A percentile compares a stretch with the other conserved stretches of the same genome.
phyloP scores from a whole-genome alignment of 129 eudicot genomes.

The Apium graveolens region DNA sequence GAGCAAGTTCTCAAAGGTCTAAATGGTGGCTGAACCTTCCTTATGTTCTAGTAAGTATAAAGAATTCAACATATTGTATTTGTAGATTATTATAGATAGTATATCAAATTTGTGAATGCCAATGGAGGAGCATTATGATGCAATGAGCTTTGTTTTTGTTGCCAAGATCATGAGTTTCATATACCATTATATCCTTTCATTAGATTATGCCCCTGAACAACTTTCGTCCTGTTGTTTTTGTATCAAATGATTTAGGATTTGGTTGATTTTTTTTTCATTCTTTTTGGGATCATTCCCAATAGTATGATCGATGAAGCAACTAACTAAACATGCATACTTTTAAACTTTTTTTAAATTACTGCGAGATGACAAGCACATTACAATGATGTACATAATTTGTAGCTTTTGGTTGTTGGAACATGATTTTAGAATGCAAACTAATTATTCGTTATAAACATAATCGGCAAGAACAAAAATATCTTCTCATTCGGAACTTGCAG shows the following conservation, averaged over 20 bases:
- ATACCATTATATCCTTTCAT: neutral
- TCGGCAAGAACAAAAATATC: no score
- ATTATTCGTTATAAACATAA: no score
- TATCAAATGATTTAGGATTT: neutral
- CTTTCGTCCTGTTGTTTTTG: neutral
- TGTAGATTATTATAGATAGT: neutral
- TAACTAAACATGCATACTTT: neutral
- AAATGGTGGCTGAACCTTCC: constrained; percentile 81
- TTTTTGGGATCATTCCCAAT: neutral
- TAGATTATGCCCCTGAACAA: neutral
- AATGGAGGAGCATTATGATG: neutral
- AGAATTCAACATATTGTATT: neutral
- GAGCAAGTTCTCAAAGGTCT: constrained; percentile 28
- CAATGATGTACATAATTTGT: neutral
- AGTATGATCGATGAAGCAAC: no score
- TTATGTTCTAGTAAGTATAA: constrained; percentile 57
- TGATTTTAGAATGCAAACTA: neutral
- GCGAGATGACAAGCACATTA: neutral
- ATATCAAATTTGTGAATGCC: neutral
- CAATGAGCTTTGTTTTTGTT: neutral
- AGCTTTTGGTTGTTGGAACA: neutral
- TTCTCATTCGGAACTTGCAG: neutral
- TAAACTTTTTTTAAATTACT: no score
- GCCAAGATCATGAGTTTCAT: neutral
- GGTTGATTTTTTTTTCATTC: neutral